Evolutionary conservation across 2,329 filamentous ascomycete genomes (phyloP).

Genomic region (Ophiocordyceps unilateralis): DNA sequence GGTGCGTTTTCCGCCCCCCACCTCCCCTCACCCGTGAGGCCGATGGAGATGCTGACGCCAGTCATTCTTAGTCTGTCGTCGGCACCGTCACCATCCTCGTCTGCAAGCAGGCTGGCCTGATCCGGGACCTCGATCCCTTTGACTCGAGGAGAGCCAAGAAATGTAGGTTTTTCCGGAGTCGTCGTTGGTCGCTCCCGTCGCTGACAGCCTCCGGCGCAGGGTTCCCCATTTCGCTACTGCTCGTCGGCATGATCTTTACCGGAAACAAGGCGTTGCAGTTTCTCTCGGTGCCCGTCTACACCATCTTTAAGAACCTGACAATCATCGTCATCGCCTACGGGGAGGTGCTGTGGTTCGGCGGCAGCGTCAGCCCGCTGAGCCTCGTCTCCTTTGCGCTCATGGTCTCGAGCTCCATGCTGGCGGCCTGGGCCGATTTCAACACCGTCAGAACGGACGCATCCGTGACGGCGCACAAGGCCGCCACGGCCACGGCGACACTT

Average conservation of each 20-base stretch:
- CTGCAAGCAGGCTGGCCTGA: conserved; percentile 67
- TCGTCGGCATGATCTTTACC: conserved; percentile 99
- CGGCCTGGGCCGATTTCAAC: conserved; percentile 93
- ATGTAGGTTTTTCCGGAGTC: conserved; percentile 45
- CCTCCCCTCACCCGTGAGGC: too few relatives aligned
- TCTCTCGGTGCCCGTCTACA: conserved; percentile 95
- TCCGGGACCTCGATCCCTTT: conserved; percentile 67
- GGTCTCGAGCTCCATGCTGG: conserved; percentile 86
- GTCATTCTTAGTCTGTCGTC: conserved; percentile 54
- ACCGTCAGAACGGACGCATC: conserved; percentile 54
- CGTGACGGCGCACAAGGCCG: conserved; percentile 42
- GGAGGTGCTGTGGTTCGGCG: conserved; percentile 96
- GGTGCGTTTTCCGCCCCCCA: conserved; percentile 35
- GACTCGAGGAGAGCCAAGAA: conserved; percentile 79
- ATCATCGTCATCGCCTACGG: conserved; percentile 98
- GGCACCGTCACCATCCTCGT: conserved; percentile 71
- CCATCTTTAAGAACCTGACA: conserved; percentile 99
- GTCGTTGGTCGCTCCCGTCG: neutral
- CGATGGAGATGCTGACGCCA: neutral
- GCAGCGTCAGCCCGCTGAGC: conserved; percentile 70
- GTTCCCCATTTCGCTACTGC: conserved; percentile 89
- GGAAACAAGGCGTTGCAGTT: conserved; percentile 90
- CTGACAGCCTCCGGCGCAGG: conserved; percentile 33
- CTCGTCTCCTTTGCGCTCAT: conserved; percentile 92
- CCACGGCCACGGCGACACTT: conserved; percentile 66